phyloP scores from a whole-genome alignment of 2,329 filamentous ascomycete species.

The Leptographium lundbergii region DNA sequence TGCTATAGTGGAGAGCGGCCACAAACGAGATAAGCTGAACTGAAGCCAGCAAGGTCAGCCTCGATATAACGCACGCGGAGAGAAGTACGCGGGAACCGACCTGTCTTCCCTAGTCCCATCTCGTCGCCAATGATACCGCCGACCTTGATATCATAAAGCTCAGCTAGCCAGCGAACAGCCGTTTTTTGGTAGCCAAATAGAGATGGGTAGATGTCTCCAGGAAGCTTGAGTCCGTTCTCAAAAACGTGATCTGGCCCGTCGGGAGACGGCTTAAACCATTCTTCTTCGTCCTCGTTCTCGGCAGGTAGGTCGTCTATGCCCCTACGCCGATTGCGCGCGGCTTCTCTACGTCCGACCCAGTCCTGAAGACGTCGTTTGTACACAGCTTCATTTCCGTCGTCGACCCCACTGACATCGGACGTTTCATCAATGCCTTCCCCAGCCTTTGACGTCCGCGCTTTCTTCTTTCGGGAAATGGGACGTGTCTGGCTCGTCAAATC shows the following conservation, averaged over 20 bases:
- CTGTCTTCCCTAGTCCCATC: slow-evolving; percentile 96
- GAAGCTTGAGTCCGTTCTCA: slow-evolving; percentile 64
- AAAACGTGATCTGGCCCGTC: slow-evolving; percentile 64
- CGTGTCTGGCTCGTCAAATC: slow-evolving; percentile 16
- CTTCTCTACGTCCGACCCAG: slow-evolving; percentile 51
- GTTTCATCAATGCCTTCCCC: slow-evolving; percentile 19
- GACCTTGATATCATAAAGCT: slow-evolving; percentile 78
- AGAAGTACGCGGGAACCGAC: slow-evolving; percentile 10
- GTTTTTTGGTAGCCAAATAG: slow-evolving; percentile 97
- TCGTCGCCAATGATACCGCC: slow-evolving; percentile 95
- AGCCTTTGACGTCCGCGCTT: slow-evolving; percentile 9
- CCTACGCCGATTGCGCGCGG: slow-evolving; percentile 24
- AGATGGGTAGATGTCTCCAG: slow-evolving; percentile 84
- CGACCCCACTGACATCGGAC: slow-evolving; percentile 47
- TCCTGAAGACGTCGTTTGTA: slow-evolving; percentile 64
- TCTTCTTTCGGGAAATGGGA: slow-evolving; percentile 18
- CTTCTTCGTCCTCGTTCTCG: slow-evolving; percentile 32
- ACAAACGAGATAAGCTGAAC: slow-evolving; percentile 62
- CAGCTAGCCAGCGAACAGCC: slow-evolving; percentile 90
- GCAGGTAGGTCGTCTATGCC: slow-evolving; percentile 21
- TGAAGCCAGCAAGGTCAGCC: slow-evolving; percentile 43
- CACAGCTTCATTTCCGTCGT: slow-evolving; percentile 77
- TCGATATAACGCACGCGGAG: slow-evolving; percentile 22
- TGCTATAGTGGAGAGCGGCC: slow-evolving; percentile 84
- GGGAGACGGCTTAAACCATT: slow-evolving; percentile 83